Conservation (phyloP, 306 rosid species). For the Herpetospermum pedunculosum region DNA sequence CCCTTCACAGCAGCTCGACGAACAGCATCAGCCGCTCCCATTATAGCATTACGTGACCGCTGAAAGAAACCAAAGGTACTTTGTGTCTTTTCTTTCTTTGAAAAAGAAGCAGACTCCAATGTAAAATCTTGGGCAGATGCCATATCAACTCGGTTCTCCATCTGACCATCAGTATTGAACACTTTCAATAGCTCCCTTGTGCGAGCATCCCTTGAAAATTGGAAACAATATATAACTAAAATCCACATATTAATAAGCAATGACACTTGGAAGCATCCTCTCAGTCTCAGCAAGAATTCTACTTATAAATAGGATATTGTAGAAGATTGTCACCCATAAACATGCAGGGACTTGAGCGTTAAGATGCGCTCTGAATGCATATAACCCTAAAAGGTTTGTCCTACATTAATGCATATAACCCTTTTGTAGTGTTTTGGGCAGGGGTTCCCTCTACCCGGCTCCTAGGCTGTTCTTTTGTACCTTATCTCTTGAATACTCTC, state of each 20-base stretch:
- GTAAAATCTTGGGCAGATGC: constrained; percentile 51
- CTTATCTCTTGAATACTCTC: not conserved
- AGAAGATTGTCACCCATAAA: not conserved
- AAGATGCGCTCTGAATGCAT: not conserved
- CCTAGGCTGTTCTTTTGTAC: not conserved
- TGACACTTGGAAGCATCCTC: not conserved
- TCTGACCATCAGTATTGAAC: constrained; percentile 76
- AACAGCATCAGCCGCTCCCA: constrained; percentile 98
- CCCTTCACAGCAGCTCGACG: constrained; percentile 92
- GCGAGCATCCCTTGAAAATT: constrained; percentile 64
- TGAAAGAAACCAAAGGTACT: constrained; percentile 82
- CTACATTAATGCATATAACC: not conserved
- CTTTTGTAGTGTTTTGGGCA: not conserved
- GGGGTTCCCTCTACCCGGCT: not conserved
- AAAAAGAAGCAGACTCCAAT: constrained; percentile 42
- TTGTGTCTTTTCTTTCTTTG: constrained; percentile 65
- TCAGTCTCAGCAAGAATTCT: too few relatives aligned
- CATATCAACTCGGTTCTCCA: constrained; percentile 69
- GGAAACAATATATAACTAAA: not conserved
- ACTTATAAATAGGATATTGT: not conserved
- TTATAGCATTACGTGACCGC: constrained; percentile 87
- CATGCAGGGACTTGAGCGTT: not conserved
- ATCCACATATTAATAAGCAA: not conserved
- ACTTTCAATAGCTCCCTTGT: constrained; percentile 84
- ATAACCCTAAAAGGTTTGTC: not conserved